A percentile compares a stretch with the other conserved stretches of the same genome.
phyloP scores from a whole-genome alignment of 140 eudicot genomes.

The Senecio squalidus region DNA sequence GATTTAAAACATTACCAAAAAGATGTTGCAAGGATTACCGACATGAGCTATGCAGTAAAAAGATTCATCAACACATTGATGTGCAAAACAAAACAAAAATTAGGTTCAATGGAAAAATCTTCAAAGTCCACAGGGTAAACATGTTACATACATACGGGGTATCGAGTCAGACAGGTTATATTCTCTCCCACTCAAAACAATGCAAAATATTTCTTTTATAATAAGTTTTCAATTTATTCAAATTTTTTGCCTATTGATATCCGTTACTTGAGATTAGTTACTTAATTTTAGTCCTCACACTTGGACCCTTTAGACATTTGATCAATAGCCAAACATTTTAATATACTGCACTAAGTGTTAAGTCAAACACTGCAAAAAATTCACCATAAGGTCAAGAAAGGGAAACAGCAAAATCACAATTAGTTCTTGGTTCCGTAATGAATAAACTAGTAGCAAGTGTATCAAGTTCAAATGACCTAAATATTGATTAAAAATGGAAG shows the following conservation, averaged over 20 bases:
- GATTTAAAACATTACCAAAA: background rate
- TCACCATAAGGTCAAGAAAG: background rate
- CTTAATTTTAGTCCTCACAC: background rate
- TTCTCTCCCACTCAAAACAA: constrained; percentile 5
- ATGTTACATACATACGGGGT: background rate
- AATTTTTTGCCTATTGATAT: background rate
- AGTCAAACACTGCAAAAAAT: background rate
- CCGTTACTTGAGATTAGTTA: constrained; percentile 5
- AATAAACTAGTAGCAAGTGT: background rate
- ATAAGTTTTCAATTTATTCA: constrained; percentile 1
- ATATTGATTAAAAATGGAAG: no score
- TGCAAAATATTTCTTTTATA: background rate
- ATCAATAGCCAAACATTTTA: background rate
- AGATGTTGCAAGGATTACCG: background rate
- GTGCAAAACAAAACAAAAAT: background rate
- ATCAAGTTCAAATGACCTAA: background rate
- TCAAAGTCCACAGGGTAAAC: background rate
- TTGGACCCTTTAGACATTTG: constrained; percentile 4
- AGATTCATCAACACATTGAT: background rate
- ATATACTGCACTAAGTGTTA: background rate
- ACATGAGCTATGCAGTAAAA: background rate
- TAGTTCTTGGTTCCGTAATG: background rate
- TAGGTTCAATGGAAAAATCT: background rate
- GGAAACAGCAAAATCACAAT: constrained; percentile 6
- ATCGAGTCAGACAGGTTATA: background rate